Percentiles rank a stretch among this genome's conserved stretches.
Evolutionary conservation across 208 protist genomes (phyloP).

Genomic region (Crithidia bombi): DNA sequence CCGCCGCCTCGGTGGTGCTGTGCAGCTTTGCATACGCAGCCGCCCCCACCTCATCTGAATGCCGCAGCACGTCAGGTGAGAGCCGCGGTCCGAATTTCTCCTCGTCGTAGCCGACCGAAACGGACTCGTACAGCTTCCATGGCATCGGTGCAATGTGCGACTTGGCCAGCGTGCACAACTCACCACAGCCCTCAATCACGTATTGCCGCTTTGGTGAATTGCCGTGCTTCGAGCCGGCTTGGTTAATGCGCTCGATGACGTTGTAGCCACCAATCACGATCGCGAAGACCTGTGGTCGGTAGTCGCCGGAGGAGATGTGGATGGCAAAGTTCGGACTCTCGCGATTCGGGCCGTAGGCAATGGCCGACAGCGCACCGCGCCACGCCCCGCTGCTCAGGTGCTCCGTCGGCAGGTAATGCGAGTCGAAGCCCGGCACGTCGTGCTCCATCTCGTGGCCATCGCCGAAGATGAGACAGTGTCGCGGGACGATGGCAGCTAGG

Average conservation of each 20-base stretch:
- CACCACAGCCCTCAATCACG: constrained; percentile 79
- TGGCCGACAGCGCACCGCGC: constrained; percentile 81
- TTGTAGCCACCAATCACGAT: constrained; percentile 89
- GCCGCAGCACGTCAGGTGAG: constrained; percentile 33
- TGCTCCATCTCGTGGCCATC: constrained; percentile 81
- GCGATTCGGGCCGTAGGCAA: constrained; percentile 72
- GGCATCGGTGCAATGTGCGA: constrained; percentile 84
- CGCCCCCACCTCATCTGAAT: constrained; percentile 40
- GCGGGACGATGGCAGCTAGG: constrained; percentile 72
- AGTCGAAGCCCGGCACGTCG: constrained; percentile 78
- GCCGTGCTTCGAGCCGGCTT: constrained; percentile 78
- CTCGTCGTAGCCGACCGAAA: constrained; percentile 83
- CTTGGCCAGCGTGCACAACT: constrained; percentile 89
- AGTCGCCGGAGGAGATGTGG: constrained; percentile 83
- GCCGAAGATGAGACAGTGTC: constrained; percentile 84
- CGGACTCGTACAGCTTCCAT: constrained; percentile 80
- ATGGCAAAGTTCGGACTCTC: constrained; percentile 90
- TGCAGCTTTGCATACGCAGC: constrained; percentile 19
- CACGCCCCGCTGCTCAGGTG: constrained; percentile 73
- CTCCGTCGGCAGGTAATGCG: constrained; percentile 78
- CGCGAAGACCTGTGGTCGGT: constrained; percentile 84
- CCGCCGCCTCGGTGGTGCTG: constrained; percentile 1
- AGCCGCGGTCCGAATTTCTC: constrained; percentile 74
- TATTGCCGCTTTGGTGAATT: constrained; percentile 81
- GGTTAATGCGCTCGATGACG: constrained; percentile 87